A percentile compares a stretch with the other conserved stretches of the same genome.
phyloP scores from a whole-genome alignment of 2,329 filamentous ascomycete genomes.

The Paracoccidioides lutzii region DNA sequence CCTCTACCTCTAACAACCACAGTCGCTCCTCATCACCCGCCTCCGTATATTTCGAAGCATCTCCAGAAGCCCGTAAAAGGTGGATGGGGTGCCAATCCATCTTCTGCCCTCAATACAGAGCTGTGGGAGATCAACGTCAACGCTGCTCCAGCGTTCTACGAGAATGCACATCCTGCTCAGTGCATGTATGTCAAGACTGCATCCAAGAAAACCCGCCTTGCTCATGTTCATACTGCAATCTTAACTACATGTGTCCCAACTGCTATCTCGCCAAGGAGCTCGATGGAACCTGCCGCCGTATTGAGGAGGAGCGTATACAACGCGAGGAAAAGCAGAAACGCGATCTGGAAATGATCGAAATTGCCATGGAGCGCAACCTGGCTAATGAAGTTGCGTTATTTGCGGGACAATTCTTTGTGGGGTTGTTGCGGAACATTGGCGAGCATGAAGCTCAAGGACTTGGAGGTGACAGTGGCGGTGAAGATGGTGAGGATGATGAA shows the following conservation, averaged over 20 bases:
- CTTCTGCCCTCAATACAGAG: conserved; percentile 33
- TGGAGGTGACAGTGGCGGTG: conserved; percentile 1
- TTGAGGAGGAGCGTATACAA: conserved; percentile 26
- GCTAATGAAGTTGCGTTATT: conserved; percentile 31
- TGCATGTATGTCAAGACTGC: conserved; percentile 36
- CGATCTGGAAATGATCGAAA: conserved; percentile 29
- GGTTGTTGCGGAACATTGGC: conserved; percentile 8
- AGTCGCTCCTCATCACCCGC: conserved; percentile 30
- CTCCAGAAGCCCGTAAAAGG: conserved; percentile 21
- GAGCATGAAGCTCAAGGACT: conserved; percentile 2
- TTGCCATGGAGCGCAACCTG: conserved; percentile 28
- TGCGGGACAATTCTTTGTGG: conserved; percentile 29
- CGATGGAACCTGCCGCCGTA: conserved; percentile 28
- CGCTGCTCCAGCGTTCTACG: conserved; percentile 32
- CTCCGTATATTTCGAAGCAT: conserved; percentile 25
- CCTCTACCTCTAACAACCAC: conserved; percentile 26
- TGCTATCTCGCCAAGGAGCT: conserved; percentile 27
- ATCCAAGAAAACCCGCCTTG: conserved; percentile 28
- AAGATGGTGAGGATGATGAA: neutral
- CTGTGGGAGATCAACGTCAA: conserved; percentile 33
- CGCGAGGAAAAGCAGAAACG: conserved; percentile 29
- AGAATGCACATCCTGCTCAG: conserved; percentile 34
- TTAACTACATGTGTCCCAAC: conserved; percentile 34
- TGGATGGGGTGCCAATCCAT: conserved; percentile 39
- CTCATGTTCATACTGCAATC: conserved; percentile 32